These are phyloP conservation scores for peach (Prunus persica) DNA, from an alignment of 306 rosid species.

Conservation along the genomic window Prunus_persica_NCBIv2 NC_034016.1:19055501-19056000, in stretches of 20 bases:
- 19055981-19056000: constrained; percentile 66
- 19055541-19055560: constrained; percentile 42
- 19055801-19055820: constrained; percentile 1
- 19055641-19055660: neutral
- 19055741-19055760: constrained; percentile 76
- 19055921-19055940: constrained; percentile 67
- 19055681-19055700: constrained; percentile 36
- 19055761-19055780: constrained; percentile 62
- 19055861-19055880: constrained; percentile 56
- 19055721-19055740: constrained; percentile 58
- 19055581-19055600: constrained; percentile 3
- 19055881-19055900: constrained; percentile 77
- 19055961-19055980: constrained; percentile 67
- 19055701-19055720: constrained; percentile 40
- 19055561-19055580: constrained; percentile 42
- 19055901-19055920: constrained; percentile 76
- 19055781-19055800: constrained; percentile 56
- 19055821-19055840: constrained; percentile 21
- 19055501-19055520: constrained; percentile 38
- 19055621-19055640: neutral
- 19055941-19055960: constrained; percentile 56
- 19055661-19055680: constrained; percentile 39
- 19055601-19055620: neutral
- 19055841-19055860: constrained; percentile 23
- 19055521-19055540: constrained; percentile 49